These are phyloP conservation scores for Amoebophrya sp. DNA, from an alignment of 169 alveolate species.

Conservation along the genomic window DNA sequence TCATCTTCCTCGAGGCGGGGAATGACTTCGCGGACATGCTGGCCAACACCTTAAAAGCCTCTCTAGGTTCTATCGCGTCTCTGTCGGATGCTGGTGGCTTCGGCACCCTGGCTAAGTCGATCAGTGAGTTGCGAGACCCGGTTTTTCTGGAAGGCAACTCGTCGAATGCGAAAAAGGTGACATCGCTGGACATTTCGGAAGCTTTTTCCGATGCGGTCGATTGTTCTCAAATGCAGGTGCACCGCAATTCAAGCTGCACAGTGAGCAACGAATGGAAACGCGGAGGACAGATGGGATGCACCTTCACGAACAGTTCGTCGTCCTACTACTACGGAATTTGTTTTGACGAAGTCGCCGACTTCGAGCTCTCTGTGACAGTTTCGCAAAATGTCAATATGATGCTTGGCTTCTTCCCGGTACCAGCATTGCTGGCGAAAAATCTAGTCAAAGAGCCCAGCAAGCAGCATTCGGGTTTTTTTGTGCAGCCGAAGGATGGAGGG, in stretches of 20 bases:
- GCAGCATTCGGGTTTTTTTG: not conserved
- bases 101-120: not conserved
- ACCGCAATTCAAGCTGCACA: not conserved
- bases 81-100: not conserved
- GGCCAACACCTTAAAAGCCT: not conserved
- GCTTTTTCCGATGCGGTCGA: not conserved
- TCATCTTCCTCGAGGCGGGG: not conserved
- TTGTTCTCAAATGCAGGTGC: not conserved
- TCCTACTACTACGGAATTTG: not conserved
- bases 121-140: not conserved
- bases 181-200: not conserved
- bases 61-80: not conserved
- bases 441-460: not conserved
- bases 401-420: not conserved
- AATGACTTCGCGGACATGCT: not conserved
- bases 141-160: not conserved
- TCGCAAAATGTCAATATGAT: not conserved
- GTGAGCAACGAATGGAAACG: not conserved
- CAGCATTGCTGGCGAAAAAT: not conserved
- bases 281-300: not conserved
- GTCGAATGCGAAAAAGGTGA: not conserved
- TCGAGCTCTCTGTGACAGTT: not conserved
- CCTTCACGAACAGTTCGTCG: not conserved
- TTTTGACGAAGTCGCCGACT: not conserved
- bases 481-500: not conserved